Conservation (phyloP, 768 basidiomycete species). For the Mycena maculata region DNA sequence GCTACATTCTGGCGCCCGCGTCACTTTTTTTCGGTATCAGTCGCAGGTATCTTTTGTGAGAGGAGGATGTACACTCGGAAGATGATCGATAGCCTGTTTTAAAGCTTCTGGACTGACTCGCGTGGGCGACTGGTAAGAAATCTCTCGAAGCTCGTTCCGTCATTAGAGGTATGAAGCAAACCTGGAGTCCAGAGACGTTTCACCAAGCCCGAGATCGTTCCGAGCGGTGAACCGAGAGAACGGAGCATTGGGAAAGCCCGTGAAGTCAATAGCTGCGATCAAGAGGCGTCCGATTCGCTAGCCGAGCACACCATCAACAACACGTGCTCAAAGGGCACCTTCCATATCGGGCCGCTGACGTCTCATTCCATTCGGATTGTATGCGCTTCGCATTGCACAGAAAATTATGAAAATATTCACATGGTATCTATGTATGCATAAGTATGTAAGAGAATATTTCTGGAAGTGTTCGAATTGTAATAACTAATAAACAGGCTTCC, state of each 20-base stretch:
- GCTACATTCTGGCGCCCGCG: neutral
- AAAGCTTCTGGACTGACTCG: neutral
- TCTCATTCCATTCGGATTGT: no score
- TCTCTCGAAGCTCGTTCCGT: neutral
- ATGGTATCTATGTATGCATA: no score
- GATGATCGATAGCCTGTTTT: neutral
- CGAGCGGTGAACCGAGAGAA: neutral
- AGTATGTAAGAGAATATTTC: no score
- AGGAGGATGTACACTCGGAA: neutral
- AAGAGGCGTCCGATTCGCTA: no score
- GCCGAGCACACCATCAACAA: no score
- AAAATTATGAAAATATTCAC: no score
- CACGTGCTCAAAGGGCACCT: no score
- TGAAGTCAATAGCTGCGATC: no score
- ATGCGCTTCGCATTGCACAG: no score
- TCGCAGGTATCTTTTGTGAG: neutral
- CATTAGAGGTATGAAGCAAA: neutral
- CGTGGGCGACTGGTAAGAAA: neutral
- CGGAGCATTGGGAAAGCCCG: conserved; percentile 1
- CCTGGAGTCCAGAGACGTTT: conserved; percentile 5
- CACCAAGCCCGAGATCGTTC: neutral
- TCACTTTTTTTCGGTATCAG: neutral
- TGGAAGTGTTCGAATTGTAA: no score
- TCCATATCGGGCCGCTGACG: no score
- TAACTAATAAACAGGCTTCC: no score